These are phyloP conservation scores for Tylopilus subfusipes DNA, from an alignment of 768 basidiomycete species.

Conservation along the genomic window DNA sequence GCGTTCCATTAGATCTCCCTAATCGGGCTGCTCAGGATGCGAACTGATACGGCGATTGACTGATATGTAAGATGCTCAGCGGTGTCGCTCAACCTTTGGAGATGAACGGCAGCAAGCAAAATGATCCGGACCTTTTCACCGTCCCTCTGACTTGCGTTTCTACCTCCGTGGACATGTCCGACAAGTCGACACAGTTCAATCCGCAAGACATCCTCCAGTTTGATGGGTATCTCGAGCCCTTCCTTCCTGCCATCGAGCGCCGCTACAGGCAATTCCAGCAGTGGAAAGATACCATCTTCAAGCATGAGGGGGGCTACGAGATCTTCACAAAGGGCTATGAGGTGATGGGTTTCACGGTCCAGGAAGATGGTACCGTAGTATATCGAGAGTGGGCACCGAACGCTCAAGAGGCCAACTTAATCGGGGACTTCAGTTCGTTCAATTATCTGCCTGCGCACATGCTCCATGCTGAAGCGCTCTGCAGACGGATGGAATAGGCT, in stretches of 20 bases:
- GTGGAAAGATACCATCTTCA: constrained; percentile 74
- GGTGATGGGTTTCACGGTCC: constrained; percentile 71
- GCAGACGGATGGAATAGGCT: constrained; percentile 85
- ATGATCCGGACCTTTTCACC: constrained; percentile 6
- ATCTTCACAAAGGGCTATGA: constrained; percentile 56
- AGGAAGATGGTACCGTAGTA: constrained; percentile 59
- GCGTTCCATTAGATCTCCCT: constrained; percentile 6
- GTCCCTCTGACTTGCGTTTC: constrained; percentile 5
- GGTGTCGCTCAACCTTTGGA: no score
- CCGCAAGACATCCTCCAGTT: constrained; percentile 54
- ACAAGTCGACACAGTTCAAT: constrained; percentile 45
- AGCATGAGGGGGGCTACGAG: constrained; percentile 81
- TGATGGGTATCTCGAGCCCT: constrained; percentile 75
- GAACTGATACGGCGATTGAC: background rate
- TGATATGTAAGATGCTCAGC: background rate
- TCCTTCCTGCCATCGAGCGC: constrained; percentile 63
- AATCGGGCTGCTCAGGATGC: constrained; percentile 4
- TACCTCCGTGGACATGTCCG: constrained; percentile 35
- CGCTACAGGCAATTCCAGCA: constrained; percentile 65
- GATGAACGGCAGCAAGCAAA: no score
- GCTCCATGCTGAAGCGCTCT: constrained; percentile 1
- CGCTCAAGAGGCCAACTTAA: constrained; percentile 74
- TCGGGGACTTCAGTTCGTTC: constrained; percentile 94
- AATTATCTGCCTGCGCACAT: background rate
- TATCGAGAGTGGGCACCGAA: constrained; percentile 98